These are phyloP conservation scores for Xylariaceae sp. DNA, from an alignment of 2,329 filamentous ascomycete genomes.

Conservation along the genomic window DNA sequence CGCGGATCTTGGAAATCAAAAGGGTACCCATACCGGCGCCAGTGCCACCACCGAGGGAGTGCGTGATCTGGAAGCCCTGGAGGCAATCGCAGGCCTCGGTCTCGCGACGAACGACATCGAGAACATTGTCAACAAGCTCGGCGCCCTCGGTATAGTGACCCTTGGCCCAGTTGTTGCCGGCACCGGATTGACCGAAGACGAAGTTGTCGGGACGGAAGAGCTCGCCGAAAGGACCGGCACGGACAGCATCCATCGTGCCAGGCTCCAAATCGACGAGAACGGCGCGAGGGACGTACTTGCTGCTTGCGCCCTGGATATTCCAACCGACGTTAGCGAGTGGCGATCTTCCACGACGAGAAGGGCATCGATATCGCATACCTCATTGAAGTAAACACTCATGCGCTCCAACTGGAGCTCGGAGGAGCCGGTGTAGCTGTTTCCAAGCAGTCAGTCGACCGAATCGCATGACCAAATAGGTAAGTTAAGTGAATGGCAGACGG, in stretches of 20 bases:
- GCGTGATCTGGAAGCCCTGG: slow-evolving; percentile 99
- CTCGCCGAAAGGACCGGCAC: slow-evolving; percentile 94
- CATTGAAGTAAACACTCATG: slow-evolving; percentile 99
- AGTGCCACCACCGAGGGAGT: slow-evolving; percentile 99
- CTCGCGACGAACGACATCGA: slow-evolving; percentile 97
- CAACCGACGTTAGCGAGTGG: slow-evolving; percentile 1
- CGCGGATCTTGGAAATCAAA: slow-evolving; percentile 99
- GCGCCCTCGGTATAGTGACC: slow-evolving; percentile 99
- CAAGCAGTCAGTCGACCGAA: slow-evolving; percentile 27
- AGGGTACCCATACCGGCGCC: slow-evolving; percentile 99
- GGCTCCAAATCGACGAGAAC: slow-evolving; percentile 99
- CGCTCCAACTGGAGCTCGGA: slow-evolving; percentile 99
- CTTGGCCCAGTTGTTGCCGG: slow-evolving; percentile 99
- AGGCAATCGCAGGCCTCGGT: slow-evolving; percentile 99
- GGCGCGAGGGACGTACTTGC: slow-evolving; percentile 99
- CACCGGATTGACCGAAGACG: slow-evolving; percentile 98
- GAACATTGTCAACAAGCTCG: slow-evolving; percentile 95
- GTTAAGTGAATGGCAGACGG: neutral
- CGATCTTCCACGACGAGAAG: no score
- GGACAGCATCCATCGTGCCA: slow-evolving; percentile 99
- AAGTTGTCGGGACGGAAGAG: slow-evolving; percentile 99
- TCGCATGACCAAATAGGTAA: neutral
- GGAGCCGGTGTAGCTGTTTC: slow-evolving; percentile 82
- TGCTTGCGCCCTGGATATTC: slow-evolving; percentile 70
- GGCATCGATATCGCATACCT: slow-evolving; percentile 38